A percentile compares a stretch with the other conserved stretches of the same genome.
phyloP scores from a whole-genome alignment of 305 asterid genomes.

The Plantago lanceolata region DNA sequence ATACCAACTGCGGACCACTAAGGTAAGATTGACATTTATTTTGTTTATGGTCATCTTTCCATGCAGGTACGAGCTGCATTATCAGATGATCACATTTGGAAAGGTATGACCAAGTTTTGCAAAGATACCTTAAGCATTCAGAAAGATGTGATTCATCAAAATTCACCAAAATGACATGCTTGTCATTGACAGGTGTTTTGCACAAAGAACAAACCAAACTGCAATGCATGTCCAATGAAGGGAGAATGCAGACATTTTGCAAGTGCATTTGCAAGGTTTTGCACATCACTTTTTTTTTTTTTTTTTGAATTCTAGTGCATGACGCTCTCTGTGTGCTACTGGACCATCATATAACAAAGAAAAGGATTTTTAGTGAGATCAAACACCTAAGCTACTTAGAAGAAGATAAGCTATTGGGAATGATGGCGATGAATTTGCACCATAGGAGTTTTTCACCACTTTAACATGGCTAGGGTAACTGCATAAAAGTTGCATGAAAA shows the following conservation, averaged over 20 bases:
- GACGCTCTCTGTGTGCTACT: neutral
- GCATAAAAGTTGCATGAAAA: neutral
- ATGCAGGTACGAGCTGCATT: slow-evolving; percentile 94
- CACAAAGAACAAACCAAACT: slow-evolving; percentile 94
- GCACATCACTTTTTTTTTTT: slow-evolving; percentile 23
- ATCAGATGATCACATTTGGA: slow-evolving; percentile 98
- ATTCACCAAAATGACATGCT: slow-evolving; percentile 24
- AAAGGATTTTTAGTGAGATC: slow-evolving; percentile 1
- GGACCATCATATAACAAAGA: neutral
- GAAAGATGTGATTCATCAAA: slow-evolving; percentile 9
- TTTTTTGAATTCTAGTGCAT: slow-evolving; percentile 4
- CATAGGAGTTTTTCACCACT: neutral
- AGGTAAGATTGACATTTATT: slow-evolving; percentile 21
- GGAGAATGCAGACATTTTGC: slow-evolving; percentile 99
- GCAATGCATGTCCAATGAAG: slow-evolving; percentile 98
- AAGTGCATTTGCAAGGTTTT: slow-evolving; percentile 94
- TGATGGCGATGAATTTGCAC: neutral
- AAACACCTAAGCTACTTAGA: neutral
- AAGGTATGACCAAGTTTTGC: slow-evolving; percentile 53
- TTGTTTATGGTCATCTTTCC: slow-evolving; percentile 32
- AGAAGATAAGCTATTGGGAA: too few species aligned
- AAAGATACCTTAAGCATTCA: slow-evolving; percentile 11
- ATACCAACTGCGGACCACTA: slow-evolving; percentile 19
- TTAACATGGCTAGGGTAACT: neutral
- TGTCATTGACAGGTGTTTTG: slow-evolving; percentile 75